Conservation (phyloP, 768 basidiomycete genomes). For the Leccinum truebloodii region DNA sequence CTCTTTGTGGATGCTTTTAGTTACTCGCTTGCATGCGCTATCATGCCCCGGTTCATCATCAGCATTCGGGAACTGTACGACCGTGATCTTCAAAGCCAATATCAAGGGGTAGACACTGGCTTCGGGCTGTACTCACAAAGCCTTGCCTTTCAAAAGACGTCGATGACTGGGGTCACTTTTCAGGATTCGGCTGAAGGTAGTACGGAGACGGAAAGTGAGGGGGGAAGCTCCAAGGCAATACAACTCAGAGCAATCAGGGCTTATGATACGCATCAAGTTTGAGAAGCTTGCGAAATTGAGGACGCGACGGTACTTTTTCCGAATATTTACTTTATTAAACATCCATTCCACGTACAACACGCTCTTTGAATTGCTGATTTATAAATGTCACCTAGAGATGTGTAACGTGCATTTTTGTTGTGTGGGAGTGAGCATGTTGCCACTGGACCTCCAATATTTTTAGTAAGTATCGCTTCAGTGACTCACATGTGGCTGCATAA, state of each 20-base stretch:
- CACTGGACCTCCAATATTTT: too few species aligned
- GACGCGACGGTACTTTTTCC: not conserved
- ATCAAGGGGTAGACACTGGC: not conserved
- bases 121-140: not conserved
- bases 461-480: too few species aligned
- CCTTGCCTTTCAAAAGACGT: not conserved
- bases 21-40: not conserved
- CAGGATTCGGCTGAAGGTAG: not conserved
- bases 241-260: not conserved
- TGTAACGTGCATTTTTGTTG: not conserved
- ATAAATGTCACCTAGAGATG: too few species aligned
- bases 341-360: not conserved
- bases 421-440: too few species aligned
- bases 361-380: not conserved
- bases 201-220: not conserved
- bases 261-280: not conserved
- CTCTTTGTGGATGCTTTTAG: not conserved
- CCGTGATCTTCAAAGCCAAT: not conserved
- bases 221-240: not conserved
- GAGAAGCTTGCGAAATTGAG: conserved; percentile 9
- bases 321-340: not conserved
- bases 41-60: conserved; percentile 3
- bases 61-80: not conserved
- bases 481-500: too few species aligned
- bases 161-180: not conserved